Base-by-base conservation (phyloP, 768 basidiomycete genomes). In the Mycena epipterygia region DNA sequence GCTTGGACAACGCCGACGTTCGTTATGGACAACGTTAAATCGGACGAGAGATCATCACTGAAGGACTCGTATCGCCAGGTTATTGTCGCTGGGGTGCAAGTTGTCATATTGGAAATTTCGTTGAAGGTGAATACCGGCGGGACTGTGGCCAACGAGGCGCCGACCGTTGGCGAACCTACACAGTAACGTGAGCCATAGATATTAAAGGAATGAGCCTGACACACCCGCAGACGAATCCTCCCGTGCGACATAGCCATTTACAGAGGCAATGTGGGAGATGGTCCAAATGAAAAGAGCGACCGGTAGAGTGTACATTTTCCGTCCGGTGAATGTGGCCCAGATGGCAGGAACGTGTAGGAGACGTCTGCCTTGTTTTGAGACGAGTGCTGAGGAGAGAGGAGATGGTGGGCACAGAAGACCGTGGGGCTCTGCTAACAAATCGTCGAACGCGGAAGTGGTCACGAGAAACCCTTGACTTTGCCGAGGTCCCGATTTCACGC, bases 1-100 rank as follows among this genome's bases (percentile, higher is more conserved):
- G 29, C 37, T 14, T 69, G 72, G 0, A 44, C 9, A 21, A 73
- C 72, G 8, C 33, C 55, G 3, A 5, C 21, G 57, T 73, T 71
- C 2, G 73, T 74, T 44, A 74, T 59, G 19, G 23, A 12, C 25
- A 74, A 23, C 32, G 23, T 32, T 37, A 74, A 3, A 0, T 62
- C 27, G 25, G 30, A 37, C 6, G 5, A 16, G 37, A 29, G 6
- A 53, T 58, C 37, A 48, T 48, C 60, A 14, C 12, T 33, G 25
- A 3, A 17, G 35, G 12, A 11, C 56, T 13, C 25, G 57, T 76
- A 80, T 0, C 13, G 19, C 79, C 78, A 80, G 25, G n/a, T 59
- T 69, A 87, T 76, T 13, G 72, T 56, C 9, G 75, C 77, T 21
- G 78, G 63, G 1, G 71, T 71, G 71, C 85, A 86, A 32, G 83